Evolutionary conservation across 768 basidiomycete genomes (phyloP).

Genomic region (Kwoniella botswanensis): DNA sequence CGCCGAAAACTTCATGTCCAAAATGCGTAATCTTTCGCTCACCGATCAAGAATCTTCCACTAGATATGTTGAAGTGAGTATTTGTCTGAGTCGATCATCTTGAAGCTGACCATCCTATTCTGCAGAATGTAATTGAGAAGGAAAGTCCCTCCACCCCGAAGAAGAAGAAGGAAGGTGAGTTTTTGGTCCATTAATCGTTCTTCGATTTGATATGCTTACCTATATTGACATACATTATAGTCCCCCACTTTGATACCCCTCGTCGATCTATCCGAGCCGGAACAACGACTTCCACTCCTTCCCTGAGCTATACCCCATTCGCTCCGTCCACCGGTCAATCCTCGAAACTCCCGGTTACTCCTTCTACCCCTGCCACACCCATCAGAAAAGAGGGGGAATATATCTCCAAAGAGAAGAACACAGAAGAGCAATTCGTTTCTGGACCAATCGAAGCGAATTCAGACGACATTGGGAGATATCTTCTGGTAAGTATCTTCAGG

Average conservation of each 20-base stretch:
- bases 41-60: neutral
- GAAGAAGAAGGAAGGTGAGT: constrained; percentile 20
- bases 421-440: neutral
- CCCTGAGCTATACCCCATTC: constrained; percentile 4
- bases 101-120: neutral
- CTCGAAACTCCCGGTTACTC: constrained; percentile 13
- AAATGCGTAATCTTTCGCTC: neutral
- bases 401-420: neutral
- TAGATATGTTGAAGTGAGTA: no score
- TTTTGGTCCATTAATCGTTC: neutral
- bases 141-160: constrained; percentile 14
- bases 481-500: constrained; percentile 29
- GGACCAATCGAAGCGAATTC: constrained; percentile 13
- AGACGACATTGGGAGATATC: constrained; percentile 36
- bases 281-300: neutral
- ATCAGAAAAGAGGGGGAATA: neutral
- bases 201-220: neutral
- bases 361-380: constrained; percentile 12
- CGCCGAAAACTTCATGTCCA: neutral
- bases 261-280: neutral
- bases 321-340: constrained; percentile 12
- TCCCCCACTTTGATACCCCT: constrained; percentile 11
- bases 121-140: neutral
- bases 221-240: neutral
- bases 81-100: neutral